These are phyloP conservation scores for Casuarina glauca DNA, from an alignment of 306 rosid genomes.

Conservation along the genomic window DNA sequence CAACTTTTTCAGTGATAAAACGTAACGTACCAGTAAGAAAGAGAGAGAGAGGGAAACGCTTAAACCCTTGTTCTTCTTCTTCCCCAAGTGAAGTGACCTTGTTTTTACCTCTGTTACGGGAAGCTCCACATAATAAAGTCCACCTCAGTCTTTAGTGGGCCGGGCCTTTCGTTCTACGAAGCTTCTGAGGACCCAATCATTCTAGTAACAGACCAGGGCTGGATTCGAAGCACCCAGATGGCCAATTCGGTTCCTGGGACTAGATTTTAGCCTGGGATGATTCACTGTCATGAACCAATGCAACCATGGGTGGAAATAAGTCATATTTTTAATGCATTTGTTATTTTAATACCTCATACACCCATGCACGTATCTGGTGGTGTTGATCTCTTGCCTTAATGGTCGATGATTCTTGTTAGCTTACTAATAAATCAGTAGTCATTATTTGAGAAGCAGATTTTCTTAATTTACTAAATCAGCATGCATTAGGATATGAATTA, in stretches of 20 bases:
- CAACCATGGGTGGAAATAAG: background rate
- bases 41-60: constrained; percentile 9
- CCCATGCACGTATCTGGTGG: too few relatives aligned
- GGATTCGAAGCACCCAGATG: background rate
- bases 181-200: background rate
- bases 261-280: background rate
- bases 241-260: background rate
- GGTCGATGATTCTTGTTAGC: too few relatives aligned
- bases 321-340: too few relatives aligned
- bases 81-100: constrained; percentile 11
- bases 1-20: constrained; percentile 1
- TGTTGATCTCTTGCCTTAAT: too few relatives aligned
- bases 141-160: background rate
- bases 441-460: too few relatives aligned
- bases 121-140: background rate
- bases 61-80: constrained; percentile 37
- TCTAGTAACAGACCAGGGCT: background rate
- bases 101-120: background rate
- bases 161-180: background rate
- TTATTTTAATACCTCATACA: too few relatives aligned
- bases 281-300: background rate
- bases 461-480: too few relatives aligned
- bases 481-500: too few relatives aligned
- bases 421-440: too few relatives aligned
- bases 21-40: constrained; percentile 31